A percentile compares a stretch with the other conserved stretches of the same genome.
phyloP scores from a whole-genome alignment of 2,329 filamentous ascomycete species.

The Exophiala phaeomuriformis region DNA sequence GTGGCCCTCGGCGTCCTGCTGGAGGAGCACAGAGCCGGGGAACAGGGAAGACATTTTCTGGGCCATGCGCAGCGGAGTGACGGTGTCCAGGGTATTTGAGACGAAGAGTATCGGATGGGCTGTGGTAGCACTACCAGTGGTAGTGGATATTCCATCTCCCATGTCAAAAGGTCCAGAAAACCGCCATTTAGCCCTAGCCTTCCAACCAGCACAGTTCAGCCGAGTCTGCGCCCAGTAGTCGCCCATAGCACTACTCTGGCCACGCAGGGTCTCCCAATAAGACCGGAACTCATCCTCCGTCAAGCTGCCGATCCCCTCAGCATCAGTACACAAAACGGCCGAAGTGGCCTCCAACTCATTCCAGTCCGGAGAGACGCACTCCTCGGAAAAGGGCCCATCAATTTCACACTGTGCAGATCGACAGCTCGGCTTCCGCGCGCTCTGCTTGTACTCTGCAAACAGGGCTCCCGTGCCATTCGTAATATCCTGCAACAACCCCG shows the following conservation, averaged over 20 bases:
- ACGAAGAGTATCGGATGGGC: conserved; percentile 28
- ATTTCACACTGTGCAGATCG: conserved; percentile 2
- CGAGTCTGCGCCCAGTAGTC: conserved; percentile 13
- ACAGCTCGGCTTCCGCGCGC: conserved; percentile 7
- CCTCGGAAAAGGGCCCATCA: conserved; percentile 8
- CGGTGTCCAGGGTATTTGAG: conserved; percentile 27
- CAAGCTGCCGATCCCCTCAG: conserved; percentile 10
- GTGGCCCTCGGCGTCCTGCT: conserved; percentile 40
- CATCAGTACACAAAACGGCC: conserved; percentile 18
- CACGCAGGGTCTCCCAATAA: conserved; percentile 29
- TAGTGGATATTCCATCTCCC: background rate
- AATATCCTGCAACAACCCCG: conserved; percentile 10
- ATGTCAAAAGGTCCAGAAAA: conserved; percentile 25
- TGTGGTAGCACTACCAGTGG: conserved; percentile 5
- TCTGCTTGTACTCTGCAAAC: conserved; percentile 16
- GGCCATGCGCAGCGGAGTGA: conserved; percentile 28
- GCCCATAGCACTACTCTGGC: conserved; percentile 6
- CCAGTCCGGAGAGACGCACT: conserved; percentile 7
- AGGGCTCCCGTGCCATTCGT: conserved; percentile 9
- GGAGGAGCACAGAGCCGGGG: conserved; percentile 33
- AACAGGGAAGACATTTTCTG: conserved; percentile 25
- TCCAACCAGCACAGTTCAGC: conserved; percentile 20
- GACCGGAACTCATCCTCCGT: conserved; percentile 12
- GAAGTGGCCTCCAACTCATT: conserved; percentile 9
- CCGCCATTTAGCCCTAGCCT: conserved; percentile 26